Evolutionary conservation across 305 asterid genomes (phyloP), one percentile per base, ranked within the genome.

Genomic region (Fraxinus greggii): DNA sequence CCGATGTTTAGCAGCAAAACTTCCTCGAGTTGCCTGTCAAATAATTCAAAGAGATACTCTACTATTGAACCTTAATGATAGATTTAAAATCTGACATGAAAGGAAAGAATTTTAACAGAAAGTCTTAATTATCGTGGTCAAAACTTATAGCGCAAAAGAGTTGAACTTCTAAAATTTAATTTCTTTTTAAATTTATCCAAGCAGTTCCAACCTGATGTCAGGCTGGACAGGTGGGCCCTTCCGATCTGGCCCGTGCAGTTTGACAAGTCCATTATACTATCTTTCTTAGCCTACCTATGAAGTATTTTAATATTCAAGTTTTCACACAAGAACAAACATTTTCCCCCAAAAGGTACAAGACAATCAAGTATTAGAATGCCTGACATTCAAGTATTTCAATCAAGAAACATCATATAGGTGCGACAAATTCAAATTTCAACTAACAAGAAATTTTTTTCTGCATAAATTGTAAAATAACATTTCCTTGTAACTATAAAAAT

Each of bases 21-120:
- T 90, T 84, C 95, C 91, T 83, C 91, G 91, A 84, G 98, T 97
- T 77, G 98, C 97, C 99, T 97, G 95, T 85, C 76, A 87, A 80
- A 83, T 75, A 84, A 84, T 81, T 69, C 86, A 87, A 72, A 77
- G 33, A 77, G 24, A 73, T 65, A 31, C 78, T 69, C 78, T 61
- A 78, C 42, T 15, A 67, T 81, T 19, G 26, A 19, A 54, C 65
- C 65, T 54, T 54, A 54, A 54, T 4, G 28, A 56, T 78, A 75
- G 54, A 72, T 82, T 70, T 6, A 33, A 45, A 76, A 45, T 76
- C 38, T 83, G 40, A 36, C 73, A 81, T 76, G 28, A n/a, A 72
- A 59, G 67, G 10, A 54, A 73, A 42, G 29, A 79, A 83, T 32
- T 45, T 36, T 48, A 7, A 38, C 73, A 42, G 80, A 26, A 76